These are phyloP conservation scores for Agrocybe praecox DNA, from an alignment of 768 basidiomycete genomes.

Conservation along the genomic window DNA sequence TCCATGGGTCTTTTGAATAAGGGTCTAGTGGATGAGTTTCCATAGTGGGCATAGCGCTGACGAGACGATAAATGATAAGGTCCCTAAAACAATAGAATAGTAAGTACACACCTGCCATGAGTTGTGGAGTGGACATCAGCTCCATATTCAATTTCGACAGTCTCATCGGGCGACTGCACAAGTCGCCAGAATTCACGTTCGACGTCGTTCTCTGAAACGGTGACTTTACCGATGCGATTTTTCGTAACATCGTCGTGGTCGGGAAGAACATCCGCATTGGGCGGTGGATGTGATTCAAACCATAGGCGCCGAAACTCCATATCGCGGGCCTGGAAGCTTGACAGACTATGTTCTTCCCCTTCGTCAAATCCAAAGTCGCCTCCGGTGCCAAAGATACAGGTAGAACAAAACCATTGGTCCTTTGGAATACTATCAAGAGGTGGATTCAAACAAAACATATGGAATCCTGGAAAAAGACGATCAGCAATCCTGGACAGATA, in stretches of 20 bases:
- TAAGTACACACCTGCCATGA: conserved; percentile 82
- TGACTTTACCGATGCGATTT: conserved; percentile 57
- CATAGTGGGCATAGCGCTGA: conserved; percentile 93
- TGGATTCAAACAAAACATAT: conserved; percentile 96
- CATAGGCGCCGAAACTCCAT: conserved; percentile 86
- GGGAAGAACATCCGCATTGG: conserved; percentile 30
- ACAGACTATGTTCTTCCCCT: conserved; percentile 92
- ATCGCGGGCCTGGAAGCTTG: conserved; percentile 91
- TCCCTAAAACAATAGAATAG: not conserved
- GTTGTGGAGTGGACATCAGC: conserved; percentile 98
- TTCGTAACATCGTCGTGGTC: conserved; percentile 49
- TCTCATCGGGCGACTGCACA: conserved; percentile 86
- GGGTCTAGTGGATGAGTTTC: conserved; percentile 90
- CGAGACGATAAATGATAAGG: conserved; percentile 5
- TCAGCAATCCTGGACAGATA: conserved; percentile 3
- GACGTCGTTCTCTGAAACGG: conserved; percentile 87
- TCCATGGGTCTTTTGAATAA: conserved; percentile 94
- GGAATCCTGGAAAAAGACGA: conserved; percentile 66
- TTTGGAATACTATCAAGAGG: conserved; percentile 84
- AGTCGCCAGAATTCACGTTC: conserved; percentile 98
- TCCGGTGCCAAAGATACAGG: conserved; percentile 88
- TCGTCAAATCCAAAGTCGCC: conserved; percentile 99
- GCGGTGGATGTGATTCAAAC: conserved; percentile 80
- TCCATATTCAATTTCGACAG: conserved; percentile 99
- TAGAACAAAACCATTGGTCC: conserved; percentile 95